Evolutionary conservation across 225 moss, liverwort and hornwort species (phyloP).

Genomic region (Climacium dendroides): DNA sequence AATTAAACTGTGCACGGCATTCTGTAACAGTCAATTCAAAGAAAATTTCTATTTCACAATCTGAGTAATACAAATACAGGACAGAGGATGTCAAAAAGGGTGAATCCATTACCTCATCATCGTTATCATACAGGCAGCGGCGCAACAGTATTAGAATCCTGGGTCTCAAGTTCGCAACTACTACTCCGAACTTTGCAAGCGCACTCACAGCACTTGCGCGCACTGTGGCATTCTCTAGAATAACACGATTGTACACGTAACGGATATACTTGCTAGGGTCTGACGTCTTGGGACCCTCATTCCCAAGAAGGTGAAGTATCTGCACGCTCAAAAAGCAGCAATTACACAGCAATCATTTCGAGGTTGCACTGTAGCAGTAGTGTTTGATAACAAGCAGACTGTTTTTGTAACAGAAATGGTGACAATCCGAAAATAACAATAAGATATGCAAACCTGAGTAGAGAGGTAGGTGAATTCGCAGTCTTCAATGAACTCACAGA

Average conservation of each 20-base stretch:
- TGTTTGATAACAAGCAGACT: not conserved
- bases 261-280: slow-evolving; percentile 95
- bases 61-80: not conserved
- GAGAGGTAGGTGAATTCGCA: slow-evolving; percentile 95
- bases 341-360: not conserved
- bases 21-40: not conserved
- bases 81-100: not conserved
- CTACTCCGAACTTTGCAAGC: slow-evolving; percentile 73
- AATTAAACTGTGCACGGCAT: not conserved
- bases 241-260: slow-evolving; percentile 81
- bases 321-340: slow-evolving; percentile 1
- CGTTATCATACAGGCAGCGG: slow-evolving; percentile 80
- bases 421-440: not conserved
- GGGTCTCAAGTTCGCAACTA: slow-evolving; percentile 61
- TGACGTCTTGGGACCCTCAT: slow-evolving; percentile 78
- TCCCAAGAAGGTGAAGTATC: slow-evolving; percentile 93
- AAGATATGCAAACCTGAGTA: slow-evolving; percentile 50
- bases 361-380: not conserved
- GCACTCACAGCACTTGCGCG: slow-evolving; percentile 96
- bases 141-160: slow-evolving; percentile 70
- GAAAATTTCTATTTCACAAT: not conserved
- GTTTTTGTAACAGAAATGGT: not conserved
- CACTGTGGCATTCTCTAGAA: slow-evolving; percentile 92
- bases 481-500: slow-evolving; percentile 92
- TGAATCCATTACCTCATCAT: slow-evolving; percentile 56